phyloP scores from a whole-genome alignment of 306 rosid genomes.

The Prunus padus region DNA sequence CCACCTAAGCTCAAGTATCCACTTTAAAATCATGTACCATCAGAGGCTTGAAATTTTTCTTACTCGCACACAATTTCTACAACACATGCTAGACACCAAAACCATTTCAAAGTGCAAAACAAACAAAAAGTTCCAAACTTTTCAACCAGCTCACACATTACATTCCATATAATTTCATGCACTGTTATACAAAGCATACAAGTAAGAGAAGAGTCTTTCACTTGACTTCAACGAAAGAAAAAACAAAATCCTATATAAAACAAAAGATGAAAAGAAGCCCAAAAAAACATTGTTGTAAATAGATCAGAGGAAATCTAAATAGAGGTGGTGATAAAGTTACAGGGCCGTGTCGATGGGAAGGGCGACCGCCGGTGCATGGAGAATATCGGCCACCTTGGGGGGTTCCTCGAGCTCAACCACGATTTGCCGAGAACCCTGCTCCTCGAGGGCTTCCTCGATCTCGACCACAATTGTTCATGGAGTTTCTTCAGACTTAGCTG shows the following conservation, averaged over 20 bases:
- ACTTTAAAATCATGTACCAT: not conserved
- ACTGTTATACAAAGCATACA: not conserved
- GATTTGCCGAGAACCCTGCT: not conserved
- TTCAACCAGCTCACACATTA: not conserved
- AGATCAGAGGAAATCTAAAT: not conserved
- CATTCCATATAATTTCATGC: not conserved
- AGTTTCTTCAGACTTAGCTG: not conserved
- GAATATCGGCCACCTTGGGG: not conserved
- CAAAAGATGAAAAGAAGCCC: not conserved
- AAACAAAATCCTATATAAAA: not conserved
- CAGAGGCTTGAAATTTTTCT: not conserved
- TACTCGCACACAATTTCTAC: not conserved
- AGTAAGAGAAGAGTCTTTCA: not conserved
- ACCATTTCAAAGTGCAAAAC: too few relatives aligned
- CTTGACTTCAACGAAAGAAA: not conserved
- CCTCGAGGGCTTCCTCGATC: constrained; percentile 5
- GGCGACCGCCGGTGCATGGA: not conserved
- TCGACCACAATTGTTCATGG: constrained; percentile 15
- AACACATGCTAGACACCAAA: not conserved
- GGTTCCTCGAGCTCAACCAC: constrained; percentile 14
- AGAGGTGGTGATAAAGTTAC: not conserved
- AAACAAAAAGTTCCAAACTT: not conserved
- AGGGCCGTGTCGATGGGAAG: not conserved
- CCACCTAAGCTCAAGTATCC: not conserved
- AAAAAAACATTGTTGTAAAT: not conserved